Base-by-base conservation (phyloP, 768 basidiomycete genomes). In the Mrakia frigida region DNA sequence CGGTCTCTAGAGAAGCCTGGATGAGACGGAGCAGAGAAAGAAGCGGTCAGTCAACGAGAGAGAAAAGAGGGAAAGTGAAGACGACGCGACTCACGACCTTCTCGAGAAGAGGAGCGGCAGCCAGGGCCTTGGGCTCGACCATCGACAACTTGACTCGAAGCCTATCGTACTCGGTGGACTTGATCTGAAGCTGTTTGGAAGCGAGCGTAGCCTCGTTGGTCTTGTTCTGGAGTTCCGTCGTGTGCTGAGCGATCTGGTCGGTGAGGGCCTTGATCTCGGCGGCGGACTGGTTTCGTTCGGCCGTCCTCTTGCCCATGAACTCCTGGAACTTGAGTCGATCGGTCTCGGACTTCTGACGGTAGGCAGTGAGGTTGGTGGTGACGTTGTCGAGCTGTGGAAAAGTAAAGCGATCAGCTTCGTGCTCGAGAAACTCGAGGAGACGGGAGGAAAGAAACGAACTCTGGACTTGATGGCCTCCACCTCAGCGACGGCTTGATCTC, bases 221-320 rank as follows among this genome's bases (percentile, higher is more conserved):
- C 65, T 68, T 68, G 37, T 39, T 68, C 25, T 35, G 25, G 13
- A 68, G 37, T 9, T 68, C 37, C 0, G 65, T 21, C 18, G 65
- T 41, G 21, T 68, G 65, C 65, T 41, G 65, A 39, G 35, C 35
- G 65, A 39, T 39, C 39, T 68, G 65, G 21, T 68, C 65, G 37
- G 65, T 68, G 65, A 68, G 65, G 9, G 65, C 16, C 65, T 68
- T 68, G 65, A 68, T 68, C 39, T 68, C 65, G 65, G 65, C 23
- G 18, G 65, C 39, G 16, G 39, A 35, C 65, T 68, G 65, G 37
- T 11, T 7, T 37, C 65, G 65, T 41, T 68, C 65, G 37, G 39
- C 18, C 16, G 18, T 37, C 7, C 65, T 35, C 65, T 68, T 68
- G 25, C 35, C 23, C 65, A 68, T 68, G 65, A 68, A 68, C 65